Evolutionary conservation across 805 yeast genomes (phyloP).

Genomic region (Phaffomyces antillensis): DNA sequence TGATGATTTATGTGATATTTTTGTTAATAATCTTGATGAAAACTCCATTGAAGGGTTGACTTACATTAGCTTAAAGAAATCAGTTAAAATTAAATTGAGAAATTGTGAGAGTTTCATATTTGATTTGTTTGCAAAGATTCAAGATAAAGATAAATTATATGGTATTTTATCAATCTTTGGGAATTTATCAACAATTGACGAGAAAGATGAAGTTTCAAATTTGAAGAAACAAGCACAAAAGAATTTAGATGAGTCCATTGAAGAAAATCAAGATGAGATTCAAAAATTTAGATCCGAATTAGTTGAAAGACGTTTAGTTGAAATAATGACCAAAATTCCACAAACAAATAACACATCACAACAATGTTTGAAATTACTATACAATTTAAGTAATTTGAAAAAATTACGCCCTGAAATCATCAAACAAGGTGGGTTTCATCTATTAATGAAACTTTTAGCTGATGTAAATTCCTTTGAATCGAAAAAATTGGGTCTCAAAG

Average conservation of each 20-base stretch:
- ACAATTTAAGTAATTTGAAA: constrained; percentile 24
- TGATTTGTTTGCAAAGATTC: constrained; percentile 14
- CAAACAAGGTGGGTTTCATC: constrained; percentile 39
- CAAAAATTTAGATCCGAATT: constrained; percentile 17
- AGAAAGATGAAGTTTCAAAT: constrained; percentile 22
- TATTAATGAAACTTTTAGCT: constrained; percentile 24
- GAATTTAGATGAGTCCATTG: constrained; percentile 15
- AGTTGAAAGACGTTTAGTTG: constrained; percentile 16
- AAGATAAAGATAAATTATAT: constrained; percentile 19
- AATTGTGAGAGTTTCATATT: constrained; percentile 29
- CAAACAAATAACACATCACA: constrained; percentile 19
- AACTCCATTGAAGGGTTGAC: constrained; percentile 41
- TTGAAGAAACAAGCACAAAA: constrained; percentile 27
- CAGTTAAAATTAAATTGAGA: constrained; percentile 32
- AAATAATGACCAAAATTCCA: constrained; percentile 8
- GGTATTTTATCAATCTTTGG: constrained; percentile 29
- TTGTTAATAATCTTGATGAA: constrained; percentile 14
- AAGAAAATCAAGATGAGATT: constrained; percentile 9
- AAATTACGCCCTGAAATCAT: constrained; percentile 27
- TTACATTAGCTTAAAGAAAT: constrained; percentile 37
- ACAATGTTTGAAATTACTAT: constrained; percentile 26
- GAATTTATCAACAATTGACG: constrained; percentile 24
- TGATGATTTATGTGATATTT: constrained; percentile 27
- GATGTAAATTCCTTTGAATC: constrained; percentile 6
- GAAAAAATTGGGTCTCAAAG: constrained; percentile 29